These are phyloP conservation scores for Cercospora sojina DNA, from an alignment of 2,329 filamentous ascomycete genomes.

Conservation along the genomic window DNA sequence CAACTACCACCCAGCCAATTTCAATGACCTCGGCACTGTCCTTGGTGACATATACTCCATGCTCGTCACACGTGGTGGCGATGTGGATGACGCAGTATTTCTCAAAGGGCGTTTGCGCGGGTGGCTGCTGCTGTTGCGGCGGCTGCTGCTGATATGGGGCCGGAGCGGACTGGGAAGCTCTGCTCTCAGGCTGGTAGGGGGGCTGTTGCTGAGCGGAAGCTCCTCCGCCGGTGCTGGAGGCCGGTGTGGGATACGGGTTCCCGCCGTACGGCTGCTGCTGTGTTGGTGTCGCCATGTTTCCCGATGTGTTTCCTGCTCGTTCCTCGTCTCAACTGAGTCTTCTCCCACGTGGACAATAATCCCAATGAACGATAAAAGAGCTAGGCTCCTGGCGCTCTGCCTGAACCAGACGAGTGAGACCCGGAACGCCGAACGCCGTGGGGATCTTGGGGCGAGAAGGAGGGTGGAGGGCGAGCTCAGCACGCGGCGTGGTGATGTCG, in stretches of 20 bases:
- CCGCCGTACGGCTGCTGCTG: slow-evolving; percentile 32
- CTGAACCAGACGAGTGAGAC: slow-evolving; percentile 4
- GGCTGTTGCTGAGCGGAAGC: slow-evolving; percentile 22
- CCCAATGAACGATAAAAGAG: slow-evolving; percentile 2
- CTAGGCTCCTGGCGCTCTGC: neutral
- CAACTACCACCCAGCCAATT: slow-evolving; percentile 85
- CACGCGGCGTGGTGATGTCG: slow-evolving; percentile 13
- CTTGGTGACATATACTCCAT: slow-evolving; percentile 98
- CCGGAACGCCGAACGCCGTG: slow-evolving; percentile 29
- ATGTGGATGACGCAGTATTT: slow-evolving; percentile 98
- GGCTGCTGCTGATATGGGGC: slow-evolving; percentile 23
- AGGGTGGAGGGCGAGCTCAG: slow-evolving; percentile 8
- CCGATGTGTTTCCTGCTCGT: slow-evolving; percentile 3
- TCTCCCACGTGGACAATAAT: slow-evolving; percentile 2
- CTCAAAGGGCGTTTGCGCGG: slow-evolving; percentile 59
- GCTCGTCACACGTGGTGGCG: slow-evolving; percentile 97
- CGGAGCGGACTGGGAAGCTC: slow-evolving; percentile 22
- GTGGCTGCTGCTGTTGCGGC: slow-evolving; percentile 24
- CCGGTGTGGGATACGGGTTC: slow-evolving; percentile 30
- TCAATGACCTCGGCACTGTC: slow-evolving; percentile 99
- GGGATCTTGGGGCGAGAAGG: slow-evolving; percentile 19
- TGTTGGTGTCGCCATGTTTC: slow-evolving; percentile 35
- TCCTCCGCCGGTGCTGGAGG: slow-evolving; percentile 22
- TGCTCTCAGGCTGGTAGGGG: slow-evolving; percentile 27
- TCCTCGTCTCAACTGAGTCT: slow-evolving; percentile 1